Conservation (phyloP, 2,329 filamentous ascomycete species). For the Epichloe bromicola region DNA sequence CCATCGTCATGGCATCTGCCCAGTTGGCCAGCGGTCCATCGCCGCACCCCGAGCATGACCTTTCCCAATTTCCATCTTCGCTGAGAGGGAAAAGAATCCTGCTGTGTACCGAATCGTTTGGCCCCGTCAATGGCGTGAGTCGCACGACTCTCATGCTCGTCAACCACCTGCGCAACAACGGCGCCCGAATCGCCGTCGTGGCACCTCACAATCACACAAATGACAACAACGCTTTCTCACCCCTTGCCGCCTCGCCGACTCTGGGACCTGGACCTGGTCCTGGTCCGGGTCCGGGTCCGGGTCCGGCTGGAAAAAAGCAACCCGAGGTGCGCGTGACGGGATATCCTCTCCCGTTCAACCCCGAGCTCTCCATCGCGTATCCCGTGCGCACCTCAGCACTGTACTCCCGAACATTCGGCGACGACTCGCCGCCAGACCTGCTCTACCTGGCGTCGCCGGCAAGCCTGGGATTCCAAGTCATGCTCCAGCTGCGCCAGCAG, state of each 20-base stretch:
- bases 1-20: conserved; percentile 6
- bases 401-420: conserved; percentile 45
- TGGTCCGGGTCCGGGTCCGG: not conserved
- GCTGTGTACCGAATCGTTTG: conserved; percentile 58
- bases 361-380: conserved; percentile 56
- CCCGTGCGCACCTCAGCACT: conserved; percentile 52
- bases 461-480: conserved; percentile 56
- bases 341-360: conserved; percentile 58
- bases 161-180: conserved; percentile 50
- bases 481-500: conserved; percentile 54
- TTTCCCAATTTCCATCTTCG: conserved; percentile 30
- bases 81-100: conserved; percentile 50
- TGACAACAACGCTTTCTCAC: conserved; percentile 38
- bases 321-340: conserved; percentile 47
- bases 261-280: conserved; percentile 12
- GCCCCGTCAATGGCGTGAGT: conserved; percentile 61
- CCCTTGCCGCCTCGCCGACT: conserved; percentile 20
- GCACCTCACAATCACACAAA: conserved; percentile 46
- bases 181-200: conserved; percentile 52
- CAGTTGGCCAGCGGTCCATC: conserved; percentile 2
- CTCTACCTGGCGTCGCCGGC: conserved; percentile 60
- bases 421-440: conserved; percentile 40
- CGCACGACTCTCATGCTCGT: conserved; percentile 58
- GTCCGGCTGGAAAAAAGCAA: conserved; percentile 17
- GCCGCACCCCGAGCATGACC: conserved; percentile 22